phyloP scores from a whole-genome alignment of 2,329 filamentous ascomycete genomes.

The Zymoseptoria tritici region DNA sequence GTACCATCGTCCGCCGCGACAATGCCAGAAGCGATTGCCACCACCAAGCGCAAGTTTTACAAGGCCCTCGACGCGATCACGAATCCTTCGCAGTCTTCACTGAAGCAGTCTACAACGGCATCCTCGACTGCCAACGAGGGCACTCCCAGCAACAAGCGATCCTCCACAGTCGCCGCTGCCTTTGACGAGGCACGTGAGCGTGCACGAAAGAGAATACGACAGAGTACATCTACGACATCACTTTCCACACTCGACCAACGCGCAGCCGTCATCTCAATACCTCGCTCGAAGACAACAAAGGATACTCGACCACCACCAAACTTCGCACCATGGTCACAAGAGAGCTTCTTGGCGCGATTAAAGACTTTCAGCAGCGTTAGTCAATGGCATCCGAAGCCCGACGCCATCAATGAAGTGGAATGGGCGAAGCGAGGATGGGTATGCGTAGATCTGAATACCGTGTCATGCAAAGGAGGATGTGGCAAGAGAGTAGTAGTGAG shows the following conservation, averaged over 20 bases:
- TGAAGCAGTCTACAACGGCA: conserved; percentile 30
- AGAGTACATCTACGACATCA: conserved; percentile 23
- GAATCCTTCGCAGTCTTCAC: conserved; percentile 35
- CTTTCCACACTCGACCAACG: conserved; percentile 12
- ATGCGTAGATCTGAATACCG: conserved; percentile 74
- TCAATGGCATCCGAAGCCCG: conserved; percentile 87
- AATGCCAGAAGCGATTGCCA: conserved; percentile 53
- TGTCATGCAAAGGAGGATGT: conserved; percentile 74
- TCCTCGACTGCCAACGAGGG: conserved; percentile 24
- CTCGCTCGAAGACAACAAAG: conserved; percentile 23
- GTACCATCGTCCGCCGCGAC: not conserved
- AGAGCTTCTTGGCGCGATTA: conserved; percentile 70
- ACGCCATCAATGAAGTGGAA: conserved; percentile 76
- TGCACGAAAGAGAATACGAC: conserved; percentile 26
- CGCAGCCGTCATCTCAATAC: conserved; percentile 24
- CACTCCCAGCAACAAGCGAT: conserved; percentile 20
- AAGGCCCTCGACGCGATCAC: conserved; percentile 57
- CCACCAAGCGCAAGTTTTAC: conserved; percentile 80
- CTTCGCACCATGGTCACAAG: conserved; percentile 80
- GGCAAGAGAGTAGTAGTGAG: conserved; percentile 77
- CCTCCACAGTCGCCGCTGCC: conserved; percentile 13
- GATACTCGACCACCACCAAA: conserved; percentile 44
- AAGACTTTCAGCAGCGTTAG: conserved; percentile 87
- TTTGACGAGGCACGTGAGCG: conserved; percentile 22
- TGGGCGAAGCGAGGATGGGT: conserved; percentile 94